Conservation (phyloP, 2,329 filamentous ascomycete genomes). For the Colletotrichum theobromicola region DNA sequence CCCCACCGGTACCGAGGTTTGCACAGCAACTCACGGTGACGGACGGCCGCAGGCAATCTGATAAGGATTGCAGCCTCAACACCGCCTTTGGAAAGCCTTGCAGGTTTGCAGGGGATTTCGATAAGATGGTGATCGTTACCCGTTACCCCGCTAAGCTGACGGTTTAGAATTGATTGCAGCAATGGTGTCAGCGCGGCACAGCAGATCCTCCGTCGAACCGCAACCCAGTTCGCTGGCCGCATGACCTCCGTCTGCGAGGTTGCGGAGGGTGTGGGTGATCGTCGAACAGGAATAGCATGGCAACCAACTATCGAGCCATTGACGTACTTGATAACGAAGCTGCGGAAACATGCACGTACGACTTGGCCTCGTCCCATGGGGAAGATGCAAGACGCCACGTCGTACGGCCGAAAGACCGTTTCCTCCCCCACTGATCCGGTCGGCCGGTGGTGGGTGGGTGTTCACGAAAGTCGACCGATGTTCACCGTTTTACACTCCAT, state of each 20-base stretch:
- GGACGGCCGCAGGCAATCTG: not conserved
- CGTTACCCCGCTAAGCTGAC: conserved; percentile 6
- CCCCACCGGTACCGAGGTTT: not conserved
- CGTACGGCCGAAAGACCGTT: not conserved
- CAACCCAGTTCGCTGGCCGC: not conserved
- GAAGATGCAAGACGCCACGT: not conserved
- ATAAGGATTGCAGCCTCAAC: not conserved
- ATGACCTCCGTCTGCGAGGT: not conserved
- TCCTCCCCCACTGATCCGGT: conserved; percentile 1
- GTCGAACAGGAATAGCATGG: not conserved
- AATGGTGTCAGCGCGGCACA: not conserved
- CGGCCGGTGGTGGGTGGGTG: not conserved
- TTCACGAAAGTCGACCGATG: not conserved
- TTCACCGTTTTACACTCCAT: not conserved
- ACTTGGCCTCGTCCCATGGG: conserved; percentile 2
- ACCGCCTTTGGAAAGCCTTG: not conserved
- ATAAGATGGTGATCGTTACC: conserved; percentile 3
- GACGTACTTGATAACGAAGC: not conserved
- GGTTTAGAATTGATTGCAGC: conserved; percentile 5
- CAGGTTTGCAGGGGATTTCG: not conserved
- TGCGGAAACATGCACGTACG: not conserved
- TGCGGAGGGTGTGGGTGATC: conserved; percentile 6
- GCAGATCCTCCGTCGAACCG: conserved; percentile 4
- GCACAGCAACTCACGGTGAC: not conserved
- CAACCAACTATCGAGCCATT: conserved; percentile 1